Evolutionary conservation across 1,284 basidiomycete genomes (phyloP), one percentile per base, ranked within the genome.

Genomic region (Cryptococcus maquisensis): DNA sequence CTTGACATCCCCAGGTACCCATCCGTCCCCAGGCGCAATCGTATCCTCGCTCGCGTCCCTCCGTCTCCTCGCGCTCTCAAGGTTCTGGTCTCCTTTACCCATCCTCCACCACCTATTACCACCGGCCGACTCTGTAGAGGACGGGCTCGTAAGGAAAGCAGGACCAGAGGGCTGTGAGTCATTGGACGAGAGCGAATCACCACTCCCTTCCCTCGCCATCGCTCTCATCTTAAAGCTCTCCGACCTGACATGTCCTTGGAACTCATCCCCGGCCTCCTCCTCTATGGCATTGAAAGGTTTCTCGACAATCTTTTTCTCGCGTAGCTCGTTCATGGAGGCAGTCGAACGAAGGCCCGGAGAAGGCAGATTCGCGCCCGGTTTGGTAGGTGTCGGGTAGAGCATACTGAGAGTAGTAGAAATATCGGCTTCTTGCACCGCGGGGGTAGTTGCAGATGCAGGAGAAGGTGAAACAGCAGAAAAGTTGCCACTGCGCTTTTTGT

Each of bases 71-170:
- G 6, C 28, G 28, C 7, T 32, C 28, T 32, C 28, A 32, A 6
- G 15, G 15, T 38, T 12, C 23, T 36, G 51, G 55, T 15, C 51
- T 41, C 26, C 52, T 55, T 36, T 60, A n/a, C 51, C 51, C 20
- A 62, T 23, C 47, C 61, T 65, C 68, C 67, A 68, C 65, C 67
- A 71, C 47, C 55, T 62, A 55, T 62, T 68, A 59, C 64, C 67
- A 24, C 54, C 58, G 6, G 43, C 24, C 32, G 36, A 36, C 8
- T 45, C 36, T 23, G 5, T 35, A 24, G 35, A 7, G 18, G 28
- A 12, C 7, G 35, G 32, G 21, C 48, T 26, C 36, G 24, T 38
- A 3, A 40, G 26, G 13, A 39, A 39, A 3, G 49, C 38, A 20
- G 49, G 41, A 16, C 24, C 42, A 43, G 50, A 46, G 24, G 35